Conservation (phyloP, 1,139 yeast genomes). For the Taphrina communis region DNA sequence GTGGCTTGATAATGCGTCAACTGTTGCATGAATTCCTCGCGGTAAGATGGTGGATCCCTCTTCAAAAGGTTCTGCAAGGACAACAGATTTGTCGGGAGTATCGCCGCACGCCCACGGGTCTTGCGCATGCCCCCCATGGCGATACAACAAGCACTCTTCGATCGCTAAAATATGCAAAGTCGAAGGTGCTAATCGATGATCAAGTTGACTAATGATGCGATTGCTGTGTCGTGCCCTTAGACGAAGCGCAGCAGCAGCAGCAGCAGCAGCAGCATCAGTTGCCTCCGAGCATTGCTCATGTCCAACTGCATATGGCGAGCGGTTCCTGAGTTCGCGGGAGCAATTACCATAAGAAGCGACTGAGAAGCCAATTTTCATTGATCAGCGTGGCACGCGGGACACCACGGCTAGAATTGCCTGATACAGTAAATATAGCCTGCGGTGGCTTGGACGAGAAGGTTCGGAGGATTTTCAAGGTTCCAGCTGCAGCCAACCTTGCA, state of each 20-base stretch:
- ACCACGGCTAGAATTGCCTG: neutral
- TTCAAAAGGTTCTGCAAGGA: conserved; percentile 87
- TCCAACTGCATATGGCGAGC: neutral
- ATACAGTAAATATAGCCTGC: neutral
- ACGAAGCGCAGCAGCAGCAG: no score
- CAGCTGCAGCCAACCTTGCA: no score
- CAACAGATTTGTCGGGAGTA: conserved; percentile 88
- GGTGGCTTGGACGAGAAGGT: no score
- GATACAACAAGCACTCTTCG: no score
- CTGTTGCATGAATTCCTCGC: conserved; percentile 91
- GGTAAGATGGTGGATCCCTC: conserved; percentile 88
- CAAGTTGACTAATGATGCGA: no score
- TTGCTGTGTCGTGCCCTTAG: no score
- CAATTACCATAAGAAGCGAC: neutral
- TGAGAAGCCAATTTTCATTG: neutral
- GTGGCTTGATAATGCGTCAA: conserved; percentile 89
- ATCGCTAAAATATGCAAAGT: no score
- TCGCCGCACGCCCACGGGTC: conserved; percentile 79
- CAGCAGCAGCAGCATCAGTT: neutral
- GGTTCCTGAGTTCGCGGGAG: conserved; percentile 8
- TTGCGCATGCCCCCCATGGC: conserved; percentile 36
- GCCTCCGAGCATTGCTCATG: neutral
- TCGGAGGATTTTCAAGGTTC: no score
- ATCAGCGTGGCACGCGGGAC: neutral
- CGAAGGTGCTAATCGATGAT: no score